Base-by-base conservation (phyloP, 306 rosid genomes). In the Prinsepia uniflora region DNA sequence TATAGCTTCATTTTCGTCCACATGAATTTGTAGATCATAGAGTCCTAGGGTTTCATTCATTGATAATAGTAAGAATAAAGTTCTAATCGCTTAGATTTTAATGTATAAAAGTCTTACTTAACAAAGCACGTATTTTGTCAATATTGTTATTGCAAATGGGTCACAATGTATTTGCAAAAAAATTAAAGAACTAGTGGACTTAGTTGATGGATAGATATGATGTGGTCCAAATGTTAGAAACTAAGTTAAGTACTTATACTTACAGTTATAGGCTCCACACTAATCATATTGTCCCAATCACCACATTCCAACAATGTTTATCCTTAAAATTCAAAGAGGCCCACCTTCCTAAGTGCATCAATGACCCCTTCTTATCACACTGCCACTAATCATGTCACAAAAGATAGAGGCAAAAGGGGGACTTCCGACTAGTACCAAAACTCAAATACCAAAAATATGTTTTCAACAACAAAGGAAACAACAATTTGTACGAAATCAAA, bases 261-360 rank as follows among this genome's bases (percentile, higher is more conserved):
- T 10, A 47, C 4, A 15, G 15, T 12, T 12, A n/a, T n/a, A 70
- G 87, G 87, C 85, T 84, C 85, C 90, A 82, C 81, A 48, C 69
- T 77, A 80, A 86, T 81, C 62, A 86, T 78, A 66, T 50, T 82
- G 86, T 81, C 78, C 73, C 78, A 74, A 74, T 89, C 84, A 72
- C 83, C 80, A 72, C 79, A 82, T 78, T 77, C 82, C 72, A 80
- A 63, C 1, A 15, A 75, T 70, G 85, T 75, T 80, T 75, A 74
- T 82, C 82, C 79, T 59, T 69, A 74, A 64, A 17, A 66, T 30
- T 19, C 44, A 19, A 42, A 59, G 55, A 70, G 68, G 54, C 69
- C 80, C 71, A 75, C 78, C 73, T 68, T 82, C 70, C 60, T 45
- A 79, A 84, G 84, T 87, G 88, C 86, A 66, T 76, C 74, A 81